Conservation (phyloP, 2,329 filamentous ascomycete species). For the Hypomyces rosellus region DNA sequence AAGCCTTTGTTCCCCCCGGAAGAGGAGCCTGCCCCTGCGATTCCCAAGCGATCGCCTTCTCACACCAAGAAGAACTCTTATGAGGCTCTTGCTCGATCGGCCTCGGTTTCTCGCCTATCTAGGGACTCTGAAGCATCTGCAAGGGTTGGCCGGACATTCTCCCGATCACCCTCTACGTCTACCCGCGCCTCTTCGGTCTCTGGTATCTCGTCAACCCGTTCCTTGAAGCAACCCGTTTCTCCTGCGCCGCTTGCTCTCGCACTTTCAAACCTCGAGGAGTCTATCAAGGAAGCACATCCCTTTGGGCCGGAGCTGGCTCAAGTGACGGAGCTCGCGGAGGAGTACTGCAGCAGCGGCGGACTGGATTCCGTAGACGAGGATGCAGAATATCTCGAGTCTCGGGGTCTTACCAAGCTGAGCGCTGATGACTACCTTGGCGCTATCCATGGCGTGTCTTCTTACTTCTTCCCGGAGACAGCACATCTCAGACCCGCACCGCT, state of each 20-base stretch:
- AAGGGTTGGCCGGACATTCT: constrained; percentile 51
- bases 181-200: constrained; percentile 46
- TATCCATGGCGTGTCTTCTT: constrained; percentile 62
- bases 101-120: constrained; percentile 56
- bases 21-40: constrained; percentile 39
- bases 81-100: constrained; percentile 62
- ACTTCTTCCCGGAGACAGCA: constrained; percentile 46
- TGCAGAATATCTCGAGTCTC: constrained; percentile 59
- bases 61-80: constrained; percentile 82
- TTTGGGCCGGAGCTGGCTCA: constrained; percentile 88
- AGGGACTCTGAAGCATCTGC: constrained; percentile 47
- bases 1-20: constrained; percentile 33
- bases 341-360: constrained; percentile 62
- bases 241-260: constrained; percentile 26
- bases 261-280: constrained; percentile 29
- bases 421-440: constrained; percentile 81
- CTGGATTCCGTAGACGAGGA: constrained; percentile 59
- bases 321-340: constrained; percentile 87
- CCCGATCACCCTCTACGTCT: constrained; percentile 51
- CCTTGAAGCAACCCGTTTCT: constrained; percentile 23
- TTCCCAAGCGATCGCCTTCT: constrained; percentile 74
- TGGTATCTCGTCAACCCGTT: constrained; percentile 26
- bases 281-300: constrained; percentile 51
- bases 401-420: constrained; percentile 65
- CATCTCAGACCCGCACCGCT: constrained; percentile 29